Conservation (phyloP, 2,329 filamentous ascomycete species). For the Pseudogymnoascus sp. region DNA sequence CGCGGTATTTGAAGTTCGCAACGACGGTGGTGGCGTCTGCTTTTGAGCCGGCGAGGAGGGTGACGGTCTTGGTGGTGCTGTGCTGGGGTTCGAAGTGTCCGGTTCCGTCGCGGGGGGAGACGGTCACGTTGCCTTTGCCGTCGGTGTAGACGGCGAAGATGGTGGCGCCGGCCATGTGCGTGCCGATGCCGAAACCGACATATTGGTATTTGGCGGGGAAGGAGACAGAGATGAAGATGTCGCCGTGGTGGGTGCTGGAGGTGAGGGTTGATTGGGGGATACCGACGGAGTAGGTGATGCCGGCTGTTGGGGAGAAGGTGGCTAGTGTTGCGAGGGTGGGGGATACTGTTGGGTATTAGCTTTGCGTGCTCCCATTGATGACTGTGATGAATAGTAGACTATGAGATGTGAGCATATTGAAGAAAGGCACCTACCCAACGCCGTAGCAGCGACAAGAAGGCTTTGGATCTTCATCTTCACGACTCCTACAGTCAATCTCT, state of each 20-base stretch:
- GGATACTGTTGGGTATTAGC: neutral
- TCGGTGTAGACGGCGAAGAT: conserved; percentile 53
- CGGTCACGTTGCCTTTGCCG: conserved; percentile 42
- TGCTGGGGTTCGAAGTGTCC: conserved; percentile 28
- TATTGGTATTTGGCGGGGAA: conserved; percentile 45
- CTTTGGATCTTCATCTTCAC: neutral
- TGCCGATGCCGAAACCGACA: conserved; percentile 49
- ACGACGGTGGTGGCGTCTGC: neutral
- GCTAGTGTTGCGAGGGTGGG: neutral
- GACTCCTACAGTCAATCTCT: neutral
- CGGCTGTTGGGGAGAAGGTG: conserved; percentile 16
- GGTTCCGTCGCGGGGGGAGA: conserved; percentile 43
- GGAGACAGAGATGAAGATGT: conserved; percentile 51
- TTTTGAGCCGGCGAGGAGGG: neutral
- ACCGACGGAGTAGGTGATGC: conserved; percentile 41
- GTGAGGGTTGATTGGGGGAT: conserved; percentile 44
- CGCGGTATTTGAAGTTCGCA: neutral
- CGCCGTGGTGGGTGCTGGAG: conserved; percentile 36
- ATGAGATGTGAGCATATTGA: neutral
- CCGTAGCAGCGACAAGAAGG: neutral
- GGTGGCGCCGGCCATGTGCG: conserved; percentile 44
- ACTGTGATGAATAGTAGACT: neutral
- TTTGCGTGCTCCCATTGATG: neutral
- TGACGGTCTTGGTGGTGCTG: neutral
- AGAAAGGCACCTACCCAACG: neutral